These are phyloP conservation scores for Drosera spatulata DNA, from an alignment of 179 eudicot genomes.

Conservation along the genomic window DNA sequence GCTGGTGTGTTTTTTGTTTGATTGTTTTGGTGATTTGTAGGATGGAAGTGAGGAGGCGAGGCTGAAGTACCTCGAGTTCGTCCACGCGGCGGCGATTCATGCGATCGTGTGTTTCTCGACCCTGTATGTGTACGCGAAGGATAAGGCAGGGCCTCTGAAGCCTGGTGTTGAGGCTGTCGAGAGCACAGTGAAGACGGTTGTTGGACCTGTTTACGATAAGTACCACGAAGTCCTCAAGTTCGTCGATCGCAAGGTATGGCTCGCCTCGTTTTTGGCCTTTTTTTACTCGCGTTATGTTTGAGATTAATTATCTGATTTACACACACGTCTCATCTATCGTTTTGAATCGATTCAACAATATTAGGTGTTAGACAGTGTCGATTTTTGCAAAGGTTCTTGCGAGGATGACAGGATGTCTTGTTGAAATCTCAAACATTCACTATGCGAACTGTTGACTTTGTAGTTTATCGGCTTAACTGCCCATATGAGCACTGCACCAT, in stretches of 20 bases:
- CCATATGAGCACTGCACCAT: no score
- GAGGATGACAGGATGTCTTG: no score
- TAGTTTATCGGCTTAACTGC: no score
- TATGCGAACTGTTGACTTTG: no score
- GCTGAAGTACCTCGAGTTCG: constrained; percentile 76
- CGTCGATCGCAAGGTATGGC: constrained; percentile 78
- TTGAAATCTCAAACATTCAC: no score
- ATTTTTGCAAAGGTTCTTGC: no score
- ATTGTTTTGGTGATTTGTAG: constrained; percentile 9
- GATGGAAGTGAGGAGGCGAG: constrained; percentile 21
- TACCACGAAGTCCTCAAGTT: constrained; percentile 87
- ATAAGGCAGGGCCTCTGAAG: constrained; percentile 80
- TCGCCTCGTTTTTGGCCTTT: not conserved
- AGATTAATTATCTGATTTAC: no score
- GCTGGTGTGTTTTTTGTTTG: not conserved
- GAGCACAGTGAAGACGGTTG: constrained; percentile 85
- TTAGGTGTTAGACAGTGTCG: no score
- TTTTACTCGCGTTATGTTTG: not conserved
- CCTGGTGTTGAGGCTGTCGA: constrained; percentile 83
- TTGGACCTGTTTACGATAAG: constrained; percentile 72
- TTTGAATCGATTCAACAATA: no score
- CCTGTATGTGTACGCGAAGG: constrained; percentile 80
- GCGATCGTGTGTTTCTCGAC: constrained; percentile 50
- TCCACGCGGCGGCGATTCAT: constrained; percentile 51
- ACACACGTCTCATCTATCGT: no score